A percentile compares a stretch with the other conserved stretches of the same genome.
phyloP scores from a whole-genome alignment of 129 eudicot species.

The Rutidosis leptorrhynchoides region DNA sequence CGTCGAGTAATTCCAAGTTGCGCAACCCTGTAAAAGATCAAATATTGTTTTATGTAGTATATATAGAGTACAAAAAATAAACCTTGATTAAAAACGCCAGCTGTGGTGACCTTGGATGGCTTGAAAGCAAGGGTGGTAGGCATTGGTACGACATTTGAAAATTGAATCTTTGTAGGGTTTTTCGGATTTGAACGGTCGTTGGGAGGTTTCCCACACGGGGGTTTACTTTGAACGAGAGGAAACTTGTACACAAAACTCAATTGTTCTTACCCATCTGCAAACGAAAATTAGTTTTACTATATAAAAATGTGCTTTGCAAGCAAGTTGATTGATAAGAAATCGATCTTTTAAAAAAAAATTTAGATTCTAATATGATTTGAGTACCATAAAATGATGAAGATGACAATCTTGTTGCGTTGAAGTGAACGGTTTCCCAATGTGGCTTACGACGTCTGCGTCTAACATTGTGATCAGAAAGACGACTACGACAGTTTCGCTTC shows the following conservation, averaged over 20 bases:
- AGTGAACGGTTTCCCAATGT: slow-evolving; percentile 60
- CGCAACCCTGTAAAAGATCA: no score
- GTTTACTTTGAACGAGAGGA: slow-evolving; percentile 41
- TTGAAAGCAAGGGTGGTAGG: slow-evolving; percentile 35
- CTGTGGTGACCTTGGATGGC: slow-evolving; percentile 46
- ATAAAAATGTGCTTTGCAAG: no score
- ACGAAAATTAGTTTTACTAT: not conserved
- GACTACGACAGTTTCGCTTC: slow-evolving; percentile 85
- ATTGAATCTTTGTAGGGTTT: slow-evolving; percentile 33
- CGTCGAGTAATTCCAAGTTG: no score
- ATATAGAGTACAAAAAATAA: slow-evolving; percentile 12
- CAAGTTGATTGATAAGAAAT: not conserved
- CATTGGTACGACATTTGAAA: slow-evolving; percentile 32
- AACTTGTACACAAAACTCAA: slow-evolving; percentile 49
- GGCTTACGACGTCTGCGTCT: slow-evolving; percentile 98
- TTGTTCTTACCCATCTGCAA: slow-evolving; percentile 62
- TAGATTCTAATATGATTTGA: not conserved
- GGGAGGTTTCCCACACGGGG: slow-evolving; percentile 49
- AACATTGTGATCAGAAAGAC: slow-evolving; percentile 93
- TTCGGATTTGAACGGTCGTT: slow-evolving; percentile 37
- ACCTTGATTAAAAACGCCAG: slow-evolving; percentile 61
- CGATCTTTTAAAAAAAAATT: not conserved
- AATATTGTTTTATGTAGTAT: not conserved
- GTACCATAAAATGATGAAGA: slow-evolving; percentile 71
- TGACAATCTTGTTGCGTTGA: slow-evolving; percentile 48